Evolutionary conservation across 202 grass and related monocot genomes (phyloP), one percentile per base, ranked within the genome.

Genomic region (Panicum hallii): DNA sequence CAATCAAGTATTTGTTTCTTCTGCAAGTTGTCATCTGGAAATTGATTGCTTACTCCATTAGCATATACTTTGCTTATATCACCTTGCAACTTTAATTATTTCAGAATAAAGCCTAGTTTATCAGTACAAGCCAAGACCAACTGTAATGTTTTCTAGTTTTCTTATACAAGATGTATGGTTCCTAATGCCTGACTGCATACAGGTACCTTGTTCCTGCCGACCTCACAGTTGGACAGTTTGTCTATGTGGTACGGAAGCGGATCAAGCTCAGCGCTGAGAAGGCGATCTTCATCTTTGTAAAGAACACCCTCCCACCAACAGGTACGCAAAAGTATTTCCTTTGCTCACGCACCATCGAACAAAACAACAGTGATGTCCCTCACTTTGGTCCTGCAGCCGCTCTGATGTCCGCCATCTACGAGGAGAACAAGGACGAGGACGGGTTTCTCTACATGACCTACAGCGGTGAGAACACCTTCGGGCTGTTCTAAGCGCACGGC

Each of bases 221-320:
- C 52, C 89, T 98, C 63, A 98, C 89, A 26, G 93, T 98, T 48
- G 95, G 95, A 38, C 95, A 98, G 34, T 98, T 98, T 85, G 93
- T 98, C 20, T 98, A 98, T 4, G 95, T 98, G 10, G 95, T 98
- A 30, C 90, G 95, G 13, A 98, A 98, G 87, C 87, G 95, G 57
- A 98, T 98, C 80, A 95, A 98, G 87, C 95, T 98, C 41, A 91
- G 93, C 19, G 85, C 95, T 16, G 95, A 98, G 88, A 98, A 98
- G 66, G 95, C 95, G 4, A 98, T 98, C 67, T 98, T 98, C 74
- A 95, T 98, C 69, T 98, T 98, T 67, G 89, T 98, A 61, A 98
- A 93, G 83, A 91, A 95, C 61, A 92, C 95, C 4, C 89, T 98
- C 66, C 95, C 95, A 53, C 93, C 95, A 20, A 98, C 95, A 83